These are phyloP conservation scores for Chaetothyriales sp. DNA, from an alignment of 2,329 filamentous ascomycete genomes.

Conservation along the genomic window DNA sequence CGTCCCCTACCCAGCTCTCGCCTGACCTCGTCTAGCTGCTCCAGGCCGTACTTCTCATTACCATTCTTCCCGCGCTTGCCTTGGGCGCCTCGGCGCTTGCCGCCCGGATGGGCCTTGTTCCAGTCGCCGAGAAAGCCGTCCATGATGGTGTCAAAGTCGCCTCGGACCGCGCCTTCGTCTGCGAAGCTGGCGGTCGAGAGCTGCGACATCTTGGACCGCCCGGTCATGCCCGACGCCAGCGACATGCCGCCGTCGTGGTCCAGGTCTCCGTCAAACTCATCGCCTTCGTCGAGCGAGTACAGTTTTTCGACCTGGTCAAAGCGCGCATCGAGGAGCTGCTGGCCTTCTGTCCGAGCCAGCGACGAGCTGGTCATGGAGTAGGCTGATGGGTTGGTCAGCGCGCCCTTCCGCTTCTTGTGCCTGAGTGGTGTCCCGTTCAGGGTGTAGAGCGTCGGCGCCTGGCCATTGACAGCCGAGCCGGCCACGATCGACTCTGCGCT, in stretches of 20 bases:
- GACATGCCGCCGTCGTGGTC: conserved; percentile 40
- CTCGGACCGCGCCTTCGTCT: conserved; percentile 44
- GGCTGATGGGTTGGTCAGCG: conserved; percentile 69
- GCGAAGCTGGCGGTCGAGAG: conserved; percentile 41
- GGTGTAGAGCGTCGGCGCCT: conserved; percentile 31
- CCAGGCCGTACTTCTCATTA: conserved; percentile 65
- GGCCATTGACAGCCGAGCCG: conserved; percentile 27
- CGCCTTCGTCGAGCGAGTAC: conserved; percentile 51
- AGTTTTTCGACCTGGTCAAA: conserved; percentile 85
- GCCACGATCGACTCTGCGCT: conserved; percentile 28
- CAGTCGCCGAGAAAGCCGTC: conserved; percentile 73
- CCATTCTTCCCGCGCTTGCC: conserved; percentile 61
- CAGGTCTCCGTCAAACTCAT: conserved; percentile 34
- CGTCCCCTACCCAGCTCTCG: conserved; percentile 64
- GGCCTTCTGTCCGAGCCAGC: conserved; percentile 72
- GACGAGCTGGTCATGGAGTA: conserved; percentile 90
- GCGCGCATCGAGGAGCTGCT: conserved; percentile 70
- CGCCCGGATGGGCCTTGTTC: conserved; percentile 27
- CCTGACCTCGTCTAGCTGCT: conserved; percentile 83
- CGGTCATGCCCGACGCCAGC: conserved; percentile 31
- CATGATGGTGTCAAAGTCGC: conserved; percentile 79
- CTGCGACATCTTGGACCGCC: conserved; percentile 43
- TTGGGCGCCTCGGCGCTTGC: conserved; percentile 32
- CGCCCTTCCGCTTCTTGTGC: conserved; percentile 89
- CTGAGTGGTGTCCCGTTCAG: conserved; percentile 54